These are phyloP conservation scores for Taphrina wiesneri DNA, from an alignment of 1,139 yeast genomes.

Conservation along the genomic window DNA sequence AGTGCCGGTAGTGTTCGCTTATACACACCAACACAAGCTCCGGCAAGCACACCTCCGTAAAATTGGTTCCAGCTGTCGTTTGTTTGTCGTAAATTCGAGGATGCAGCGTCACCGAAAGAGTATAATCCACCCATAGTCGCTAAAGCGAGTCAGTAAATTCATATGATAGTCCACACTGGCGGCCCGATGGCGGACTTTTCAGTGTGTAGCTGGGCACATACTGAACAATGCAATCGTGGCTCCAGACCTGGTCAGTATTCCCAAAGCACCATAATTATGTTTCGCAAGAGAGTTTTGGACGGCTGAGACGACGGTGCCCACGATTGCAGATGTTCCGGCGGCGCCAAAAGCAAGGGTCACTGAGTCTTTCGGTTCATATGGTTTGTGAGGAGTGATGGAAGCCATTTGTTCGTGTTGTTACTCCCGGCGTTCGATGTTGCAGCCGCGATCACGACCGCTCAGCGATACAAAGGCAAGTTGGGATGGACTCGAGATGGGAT, in stretches of 20 bases:
- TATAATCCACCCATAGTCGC: slow-evolving; percentile 49
- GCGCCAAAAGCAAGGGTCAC: slow-evolving; percentile 50
- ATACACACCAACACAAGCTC: slow-evolving; percentile 50
- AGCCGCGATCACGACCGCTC: too few species aligned
- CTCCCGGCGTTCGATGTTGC: too few species aligned
- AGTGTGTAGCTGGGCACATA: background rate
- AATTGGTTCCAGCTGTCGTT: slow-evolving; percentile 54
- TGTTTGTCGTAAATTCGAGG: slow-evolving; percentile 51
- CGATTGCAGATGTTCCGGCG: slow-evolving; percentile 48
- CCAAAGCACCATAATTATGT: slow-evolving; percentile 41
- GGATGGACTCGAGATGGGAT: too few species aligned
- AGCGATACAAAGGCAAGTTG: too few species aligned
- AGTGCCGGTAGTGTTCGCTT: slow-evolving; percentile 50
- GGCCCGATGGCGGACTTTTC: too few species aligned
- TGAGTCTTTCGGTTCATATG: slow-evolving; percentile 47
- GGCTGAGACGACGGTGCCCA: slow-evolving; percentile 50
- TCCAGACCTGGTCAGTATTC: slow-evolving; percentile 44
- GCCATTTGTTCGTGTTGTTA: too few species aligned
- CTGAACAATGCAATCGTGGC: slow-evolving; percentile 39
- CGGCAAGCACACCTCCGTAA: slow-evolving; percentile 56
- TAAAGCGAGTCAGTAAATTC: background rate
- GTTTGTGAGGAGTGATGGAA: slow-evolving; percentile 31
- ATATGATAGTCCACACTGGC: background rate
- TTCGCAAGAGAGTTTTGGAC: slow-evolving; percentile 47
- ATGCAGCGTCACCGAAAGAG: slow-evolving; percentile 48